Evolutionary conservation across 2,329 filamentous ascomycete species (phyloP).

Genomic region (Colletotrichum chrysophilum): DNA sequence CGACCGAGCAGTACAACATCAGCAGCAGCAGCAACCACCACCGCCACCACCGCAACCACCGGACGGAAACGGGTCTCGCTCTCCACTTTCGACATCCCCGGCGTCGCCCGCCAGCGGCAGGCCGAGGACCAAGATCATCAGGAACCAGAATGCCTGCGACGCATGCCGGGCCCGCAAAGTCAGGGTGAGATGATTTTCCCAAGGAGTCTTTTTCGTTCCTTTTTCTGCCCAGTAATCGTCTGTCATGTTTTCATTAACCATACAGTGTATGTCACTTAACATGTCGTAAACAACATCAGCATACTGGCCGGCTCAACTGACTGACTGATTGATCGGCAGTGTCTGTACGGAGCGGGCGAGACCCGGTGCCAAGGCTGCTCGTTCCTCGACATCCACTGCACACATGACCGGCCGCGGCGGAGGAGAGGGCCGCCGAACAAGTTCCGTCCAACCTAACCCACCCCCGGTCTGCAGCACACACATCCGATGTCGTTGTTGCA

Average conservation of each 20-base stretch:
- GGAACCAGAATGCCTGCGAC: slow-evolving; percentile 35
- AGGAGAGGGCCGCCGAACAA: slow-evolving; percentile 30
- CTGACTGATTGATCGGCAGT: slow-evolving; percentile 14
- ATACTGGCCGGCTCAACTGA: background rate
- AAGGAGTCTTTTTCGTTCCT: background rate
- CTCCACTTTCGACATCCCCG: background rate
- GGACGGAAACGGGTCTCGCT: background rate
- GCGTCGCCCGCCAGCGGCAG: background rate
- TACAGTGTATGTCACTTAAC: background rate
- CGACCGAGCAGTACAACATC: background rate
- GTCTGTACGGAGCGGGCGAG: slow-evolving; percentile 15
- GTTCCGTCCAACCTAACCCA: slow-evolving; percentile 10
- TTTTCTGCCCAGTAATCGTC: background rate
- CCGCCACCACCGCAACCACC: background rate
- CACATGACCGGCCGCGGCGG: slow-evolving; percentile 28
- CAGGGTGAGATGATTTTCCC: slow-evolving; percentile 21
- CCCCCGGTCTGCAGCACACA: background rate
- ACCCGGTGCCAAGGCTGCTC: slow-evolving; percentile 26
- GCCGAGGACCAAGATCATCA: background rate
- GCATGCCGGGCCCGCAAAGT: slow-evolving; percentile 32
- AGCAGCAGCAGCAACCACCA: background rate
- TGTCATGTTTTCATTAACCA: background rate
- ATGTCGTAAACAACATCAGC: background rate
- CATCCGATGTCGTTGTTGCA: background rate
- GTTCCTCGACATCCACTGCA: slow-evolving; percentile 30